Evolutionary conservation across 352 stramenopile genomes (phyloP).

Genomic region (Detonula confervacea): DNA sequence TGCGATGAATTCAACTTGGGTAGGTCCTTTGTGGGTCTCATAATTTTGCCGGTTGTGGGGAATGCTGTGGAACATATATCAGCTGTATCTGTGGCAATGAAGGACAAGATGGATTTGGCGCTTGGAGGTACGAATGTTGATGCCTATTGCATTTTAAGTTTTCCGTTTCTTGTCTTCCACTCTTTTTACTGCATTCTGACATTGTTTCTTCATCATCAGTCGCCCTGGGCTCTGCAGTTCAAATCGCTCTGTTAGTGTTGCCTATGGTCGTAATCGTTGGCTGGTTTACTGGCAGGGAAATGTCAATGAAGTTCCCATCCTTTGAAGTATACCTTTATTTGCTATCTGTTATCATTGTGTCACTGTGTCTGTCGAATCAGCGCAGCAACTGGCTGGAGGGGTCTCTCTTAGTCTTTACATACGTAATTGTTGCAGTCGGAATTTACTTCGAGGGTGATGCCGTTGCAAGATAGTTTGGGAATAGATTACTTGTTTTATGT

Average conservation of each 20-base stretch:
- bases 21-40: constrained; percentile 91
- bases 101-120: constrained; percentile 98
- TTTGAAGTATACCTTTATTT: constrained; percentile 97
- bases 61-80: constrained; percentile 99
- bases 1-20: constrained; percentile 80
- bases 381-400: constrained; percentile 81
- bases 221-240: constrained; percentile 95
- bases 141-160: constrained; percentile 8
- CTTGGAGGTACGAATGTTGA: constrained; percentile 86
- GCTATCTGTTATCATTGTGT: constrained; percentile 95
- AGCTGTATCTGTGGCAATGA: constrained; percentile 95
- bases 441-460: constrained; percentile 80
- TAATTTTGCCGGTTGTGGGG: constrained; percentile 96
- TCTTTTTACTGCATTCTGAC: constrained; percentile 9
- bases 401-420: constrained; percentile 78
- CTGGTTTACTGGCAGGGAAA: constrained; percentile 91
- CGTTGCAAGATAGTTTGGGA: not conserved
- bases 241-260: constrained; percentile 97
- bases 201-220: constrained; percentile 72
- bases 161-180: no score
- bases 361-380: constrained; percentile 72
- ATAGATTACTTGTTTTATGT: not conserved
- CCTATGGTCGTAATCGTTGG: constrained; percentile 93
- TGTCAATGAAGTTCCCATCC: constrained; percentile 95
- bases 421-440: constrained; percentile 80